A percentile compares a stretch with the other conserved stretches of the same genome.
Evolutionary conservation across 2,329 filamentous ascomycete genomes (phyloP).

Genomic region (Aspergillus melleus): DNA sequence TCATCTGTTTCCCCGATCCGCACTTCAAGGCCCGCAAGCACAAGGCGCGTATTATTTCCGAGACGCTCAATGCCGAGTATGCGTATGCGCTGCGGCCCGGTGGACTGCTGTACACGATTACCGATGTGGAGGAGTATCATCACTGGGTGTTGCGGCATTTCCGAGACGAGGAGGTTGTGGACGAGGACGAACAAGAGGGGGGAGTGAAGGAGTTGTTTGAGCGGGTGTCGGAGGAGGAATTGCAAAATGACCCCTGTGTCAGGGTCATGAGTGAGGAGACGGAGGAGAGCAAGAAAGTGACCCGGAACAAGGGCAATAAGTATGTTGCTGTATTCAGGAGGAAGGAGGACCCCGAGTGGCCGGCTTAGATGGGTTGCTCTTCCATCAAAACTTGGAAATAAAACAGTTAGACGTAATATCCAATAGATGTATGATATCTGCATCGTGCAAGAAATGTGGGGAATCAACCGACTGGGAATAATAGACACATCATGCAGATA

Average conservation of each 20-base stretch:
- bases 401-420: background rate
- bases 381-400: background rate
- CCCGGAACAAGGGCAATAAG: slow-evolving; percentile 84
- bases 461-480: too few species aligned
- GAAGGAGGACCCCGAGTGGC: slow-evolving; percentile 75
- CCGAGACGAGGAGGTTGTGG: slow-evolving; percentile 73
- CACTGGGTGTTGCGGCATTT: slow-evolving; percentile 91
- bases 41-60: slow-evolving; percentile 90
- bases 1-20: slow-evolving; percentile 97
- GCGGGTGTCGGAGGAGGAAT: slow-evolving; percentile 61
- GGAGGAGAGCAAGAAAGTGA: slow-evolving; percentile 96
- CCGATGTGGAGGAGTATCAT: slow-evolving; percentile 92
- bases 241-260: slow-evolving; percentile 59
- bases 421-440: background rate
- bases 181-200: slow-evolving; percentile 75
- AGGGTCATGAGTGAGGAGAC: slow-evolving; percentile 72
- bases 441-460: background rate
- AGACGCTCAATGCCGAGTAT: slow-evolving; percentile 88
- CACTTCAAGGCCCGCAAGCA: slow-evolving; percentile 98
- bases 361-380: slow-evolving; percentile 9
- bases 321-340: slow-evolving; percentile 87
- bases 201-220: slow-evolving; percentile 67
- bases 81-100: slow-evolving; percentile 81
- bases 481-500: background rate
- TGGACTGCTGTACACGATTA: slow-evolving; percentile 92